Percentiles rank a stretch among this genome's conserved stretches.
phyloP scores from a whole-genome alignment of 371 early-diverging fungal genomes.

The Rhizopus delemar region DNA sequence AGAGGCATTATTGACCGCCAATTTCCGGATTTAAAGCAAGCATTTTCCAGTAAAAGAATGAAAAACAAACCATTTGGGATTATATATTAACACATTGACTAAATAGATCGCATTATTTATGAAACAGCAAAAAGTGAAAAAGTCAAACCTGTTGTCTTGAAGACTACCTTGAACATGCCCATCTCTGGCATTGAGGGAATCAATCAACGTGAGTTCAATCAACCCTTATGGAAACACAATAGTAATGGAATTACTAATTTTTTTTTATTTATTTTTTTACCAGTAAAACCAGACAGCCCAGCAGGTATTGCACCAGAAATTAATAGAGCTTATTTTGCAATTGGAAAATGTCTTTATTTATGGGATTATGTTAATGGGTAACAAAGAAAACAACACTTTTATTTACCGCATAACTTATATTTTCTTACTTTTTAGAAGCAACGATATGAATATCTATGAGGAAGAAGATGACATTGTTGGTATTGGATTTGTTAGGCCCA shows the following conservation, averaged over 20 bases:
- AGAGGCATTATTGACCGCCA: slow-evolving; percentile 19
- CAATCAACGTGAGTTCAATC: slow-evolving; percentile 11
- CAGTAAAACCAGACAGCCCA: slow-evolving; percentile 32
- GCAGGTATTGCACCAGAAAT: slow-evolving; percentile 69
- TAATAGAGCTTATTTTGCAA: slow-evolving; percentile 84
- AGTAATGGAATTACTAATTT: background rate
- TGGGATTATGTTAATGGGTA: slow-evolving; percentile 82
- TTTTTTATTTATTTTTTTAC: background rate
- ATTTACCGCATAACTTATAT: background rate
- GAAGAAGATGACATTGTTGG: slow-evolving; percentile 84
- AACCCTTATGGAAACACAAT: background rate
- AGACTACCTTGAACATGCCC: slow-evolving; percentile 12
- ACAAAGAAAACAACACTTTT: background rate
- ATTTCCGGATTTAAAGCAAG: slow-evolving; percentile 27
- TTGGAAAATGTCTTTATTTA: slow-evolving; percentile 82
- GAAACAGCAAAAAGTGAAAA: background rate
- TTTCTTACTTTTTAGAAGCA: slow-evolving; percentile 24
- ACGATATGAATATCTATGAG: slow-evolving; percentile 71
- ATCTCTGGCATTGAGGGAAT: slow-evolving; percentile 7
- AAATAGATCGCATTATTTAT: slow-evolving; percentile 2
- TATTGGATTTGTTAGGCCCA: slow-evolving; percentile 78
- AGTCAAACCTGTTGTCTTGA: slow-evolving; percentile 11
- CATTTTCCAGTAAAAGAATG: slow-evolving; percentile 21
- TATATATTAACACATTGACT: background rate
- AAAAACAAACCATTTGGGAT: background rate